Percentiles rank a stretch among this genome's conserved stretches.
These are phyloP conservation scores for Fusarium heterosporum DNA, from an alignment of 2,329 filamentous ascomycete species.

Conservation along the genomic window DNA sequence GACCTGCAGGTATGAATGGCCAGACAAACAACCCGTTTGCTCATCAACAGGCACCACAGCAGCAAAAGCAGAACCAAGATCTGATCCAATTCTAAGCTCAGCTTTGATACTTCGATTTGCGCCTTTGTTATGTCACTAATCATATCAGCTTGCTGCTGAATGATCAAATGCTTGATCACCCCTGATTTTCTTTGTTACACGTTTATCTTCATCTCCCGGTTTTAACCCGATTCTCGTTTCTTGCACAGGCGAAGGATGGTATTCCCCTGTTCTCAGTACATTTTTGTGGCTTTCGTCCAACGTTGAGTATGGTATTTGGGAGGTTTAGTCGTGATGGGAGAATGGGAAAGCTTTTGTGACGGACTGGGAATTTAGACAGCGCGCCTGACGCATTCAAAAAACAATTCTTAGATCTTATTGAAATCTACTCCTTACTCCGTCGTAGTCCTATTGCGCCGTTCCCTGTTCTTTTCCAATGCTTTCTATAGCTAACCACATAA, in stretches of 20 bases:
- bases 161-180: slow-evolving; percentile 22
- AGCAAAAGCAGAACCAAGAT: slow-evolving; percentile 65
- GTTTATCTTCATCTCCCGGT: slow-evolving; percentile 36
- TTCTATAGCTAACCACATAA: slow-evolving; percentile 5
- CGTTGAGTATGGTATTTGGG: slow-evolving; percentile 41
- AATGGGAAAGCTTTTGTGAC: slow-evolving; percentile 45
- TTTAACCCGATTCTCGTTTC: slow-evolving; percentile 42
- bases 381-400: slow-evolving; percentile 49
- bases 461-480: slow-evolving; percentile 5
- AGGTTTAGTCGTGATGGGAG: slow-evolving; percentile 43
- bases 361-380: slow-evolving; percentile 49
- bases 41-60: slow-evolving; percentile 56
- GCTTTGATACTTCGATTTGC: slow-evolving; percentile 10
- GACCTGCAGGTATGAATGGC: slow-evolving; percentile 67
- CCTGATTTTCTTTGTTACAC: slow-evolving; percentile 32
- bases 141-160: slow-evolving; percentile 11
- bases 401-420: slow-evolving; percentile 50
- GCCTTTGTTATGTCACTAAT: not conserved
- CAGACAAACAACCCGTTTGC: slow-evolving; percentile 70
- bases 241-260: slow-evolving; percentile 49
- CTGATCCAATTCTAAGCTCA: slow-evolving; percentile 70
- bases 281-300: slow-evolving; percentile 42
- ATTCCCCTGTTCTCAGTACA: slow-evolving; percentile 46
- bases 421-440: slow-evolving; percentile 43
- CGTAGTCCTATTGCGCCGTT: slow-evolving; percentile 30